Percentiles rank a stretch among this genome's conserved stretches.
Conservation (phyloP, 148 eudicot species). For the Rhododendron ovatum region DNA sequence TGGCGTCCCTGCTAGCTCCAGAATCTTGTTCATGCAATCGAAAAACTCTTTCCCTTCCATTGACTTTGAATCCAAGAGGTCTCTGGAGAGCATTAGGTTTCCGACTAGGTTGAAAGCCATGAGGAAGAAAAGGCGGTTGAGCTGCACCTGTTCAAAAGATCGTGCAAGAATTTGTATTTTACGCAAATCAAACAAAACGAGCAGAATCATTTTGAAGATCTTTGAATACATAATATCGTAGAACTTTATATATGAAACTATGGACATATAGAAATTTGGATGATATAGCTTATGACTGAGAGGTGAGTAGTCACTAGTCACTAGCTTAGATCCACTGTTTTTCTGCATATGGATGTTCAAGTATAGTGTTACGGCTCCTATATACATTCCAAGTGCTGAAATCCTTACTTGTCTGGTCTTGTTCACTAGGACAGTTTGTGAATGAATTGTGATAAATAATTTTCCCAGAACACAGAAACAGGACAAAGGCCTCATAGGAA, state of each 20-base stretch:
- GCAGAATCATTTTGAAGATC: background rate
- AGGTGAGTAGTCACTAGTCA: background rate
- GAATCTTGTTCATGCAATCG: background rate
- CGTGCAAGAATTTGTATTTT: background rate
- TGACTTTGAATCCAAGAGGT: constrained; percentile 16
- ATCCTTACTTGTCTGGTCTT: too few species aligned
- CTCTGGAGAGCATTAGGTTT: constrained; percentile 34
- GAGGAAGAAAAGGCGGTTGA: constrained; percentile 22
- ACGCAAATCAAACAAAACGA: background rate
- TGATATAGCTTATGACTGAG: background rate
- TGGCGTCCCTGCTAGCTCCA: constrained; percentile 6
- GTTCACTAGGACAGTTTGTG: too few species aligned
- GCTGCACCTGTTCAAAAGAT: background rate
- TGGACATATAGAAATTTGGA: background rate
- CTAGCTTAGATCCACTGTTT: too few species aligned
- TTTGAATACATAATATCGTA: too few species aligned
- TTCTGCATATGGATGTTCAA: too few species aligned
- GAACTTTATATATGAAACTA: too few species aligned
- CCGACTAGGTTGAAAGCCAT: constrained; percentile 33
- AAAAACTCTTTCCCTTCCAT: constrained; percentile 11
- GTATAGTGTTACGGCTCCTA: background rate
- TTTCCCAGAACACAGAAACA: too few species aligned
- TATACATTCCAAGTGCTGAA: too few species aligned
- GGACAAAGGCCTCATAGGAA: too few species aligned
- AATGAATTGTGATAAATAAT: too few species aligned